Base-by-base conservation (phyloP, 2,329 filamentous ascomycete genomes). In the Emmonsiellopsis sp. region DNA sequence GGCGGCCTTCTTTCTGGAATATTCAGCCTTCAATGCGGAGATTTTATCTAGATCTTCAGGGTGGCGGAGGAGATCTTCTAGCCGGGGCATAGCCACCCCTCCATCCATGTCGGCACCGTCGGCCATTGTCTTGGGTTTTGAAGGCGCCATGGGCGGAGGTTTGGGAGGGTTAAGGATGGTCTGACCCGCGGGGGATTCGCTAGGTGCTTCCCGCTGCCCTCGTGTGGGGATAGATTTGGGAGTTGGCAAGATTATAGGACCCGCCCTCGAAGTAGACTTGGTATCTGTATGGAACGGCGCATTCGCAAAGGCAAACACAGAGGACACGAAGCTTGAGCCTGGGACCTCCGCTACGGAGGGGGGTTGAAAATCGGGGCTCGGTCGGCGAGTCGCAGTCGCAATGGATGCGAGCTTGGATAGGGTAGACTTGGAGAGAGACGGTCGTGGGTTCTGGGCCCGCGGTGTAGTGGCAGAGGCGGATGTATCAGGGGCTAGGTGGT, bases 21-120 rank as follows among this genome's bases (percentile, higher is more conserved):
- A 95, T 70, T 98, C 93, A 60, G 87, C 81, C 74, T 94, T 95
- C 66, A 98, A 79, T 46, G 84, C 84, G 51, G 85, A 77, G 65
- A 98, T 92, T 78, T 96, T 97, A 76, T 98, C 93, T 61, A 98
- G 84, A 73, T 98, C 93, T 68, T 98, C 93, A 2, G 93, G 89
- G 67, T 95, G 90, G 65, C 90, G 88, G 61, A 98, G 84, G 57
- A 97, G 83, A 77, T 97, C 92, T 60, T 90, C 83, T 69, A 98
- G 84, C 77, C 91, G 91, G 8, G 72, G 73, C 69, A 88, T 82
- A 46, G 81, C 81, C 58, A 78, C 73, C 54, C 74, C 75, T 82
- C 86, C 83, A 80, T 88, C 66, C 27, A 66, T 54, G 39, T 66
- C 66, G 53, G 60, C 59, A 27, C 62, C 60, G 57, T 64, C 64